A percentile compares a stretch with the other conserved stretches of the same genome.
These are phyloP conservation scores for Rhodotorula sp. DNA, from an alignment of 1,284 basidiomycete genomes.

Conservation along the genomic window DNA sequence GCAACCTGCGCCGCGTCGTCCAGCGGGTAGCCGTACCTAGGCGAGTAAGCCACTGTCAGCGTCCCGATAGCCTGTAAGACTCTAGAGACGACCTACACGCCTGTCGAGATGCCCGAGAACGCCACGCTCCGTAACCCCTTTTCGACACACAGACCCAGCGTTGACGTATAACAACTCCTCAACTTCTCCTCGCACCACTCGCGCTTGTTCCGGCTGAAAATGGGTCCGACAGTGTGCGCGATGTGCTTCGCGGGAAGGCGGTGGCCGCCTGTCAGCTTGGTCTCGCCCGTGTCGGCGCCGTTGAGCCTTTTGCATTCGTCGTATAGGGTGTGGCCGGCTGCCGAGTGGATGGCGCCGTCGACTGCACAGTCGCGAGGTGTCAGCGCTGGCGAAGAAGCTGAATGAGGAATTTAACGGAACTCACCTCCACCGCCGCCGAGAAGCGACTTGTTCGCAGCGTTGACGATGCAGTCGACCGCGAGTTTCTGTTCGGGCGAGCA, in stretches of 20 bases:
- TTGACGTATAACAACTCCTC: conserved; percentile 67
- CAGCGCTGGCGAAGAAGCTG: neutral
- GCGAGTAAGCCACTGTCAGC: too few species aligned
- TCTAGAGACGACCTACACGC: conserved; percentile 49
- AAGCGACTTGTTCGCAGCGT: conserved; percentile 55
- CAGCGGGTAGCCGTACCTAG: conserved; percentile 68
- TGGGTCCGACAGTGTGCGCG: conserved; percentile 87
- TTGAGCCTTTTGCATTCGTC: conserved; percentile 69
- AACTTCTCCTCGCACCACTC: conserved; percentile 60
- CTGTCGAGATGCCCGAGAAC: conserved; percentile 76
- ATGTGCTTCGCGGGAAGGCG: conserved; percentile 61
- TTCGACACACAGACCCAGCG: conserved; percentile 62
- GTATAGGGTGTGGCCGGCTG: conserved; percentile 70
- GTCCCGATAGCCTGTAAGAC: too few species aligned
- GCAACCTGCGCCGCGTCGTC: conserved; percentile 68
- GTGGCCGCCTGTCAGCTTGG: conserved; percentile 66
- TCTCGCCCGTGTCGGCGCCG: conserved; percentile 77
- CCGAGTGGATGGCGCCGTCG: conserved; percentile 80
- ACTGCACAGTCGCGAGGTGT: conserved; percentile 53
- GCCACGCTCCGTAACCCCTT: conserved; percentile 59
- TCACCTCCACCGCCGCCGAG: conserved; percentile 72
- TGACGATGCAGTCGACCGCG: conserved; percentile 75
- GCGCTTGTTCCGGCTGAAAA: conserved; percentile 58
- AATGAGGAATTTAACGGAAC: conserved; percentile 25
- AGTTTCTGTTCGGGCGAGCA: conserved; percentile 48